Base-by-base conservation (phyloP, 495 filamentous ascomycete species). In the Penicillium psychrofluorescens region DNA sequence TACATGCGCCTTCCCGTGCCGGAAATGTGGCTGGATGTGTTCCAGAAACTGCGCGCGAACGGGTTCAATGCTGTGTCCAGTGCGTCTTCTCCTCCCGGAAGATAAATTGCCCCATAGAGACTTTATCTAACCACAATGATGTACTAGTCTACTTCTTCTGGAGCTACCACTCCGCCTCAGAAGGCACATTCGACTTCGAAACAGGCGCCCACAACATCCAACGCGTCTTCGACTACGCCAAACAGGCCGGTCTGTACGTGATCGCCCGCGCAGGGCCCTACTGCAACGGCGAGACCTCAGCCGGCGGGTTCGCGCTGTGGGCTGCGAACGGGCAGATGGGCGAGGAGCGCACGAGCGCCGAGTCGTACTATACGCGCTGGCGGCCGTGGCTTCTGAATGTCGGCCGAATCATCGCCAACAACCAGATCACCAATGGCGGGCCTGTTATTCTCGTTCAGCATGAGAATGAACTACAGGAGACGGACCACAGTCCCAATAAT, bases 201-300 rank as follows among this genome's bases (percentile, higher is more conserved):
- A 75, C 55, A 7, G 76, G 76, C 30, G 72, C 70, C 0, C 76
- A 77, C 45, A 64, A 81, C 40, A 61, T 81, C 40, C 68, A 70
- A 11, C 59, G 60, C 11, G 53, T 83, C 15, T 74, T 81, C 14
- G 72, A 77, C 34, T 63, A 78, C 16, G 76, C 78, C 14, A 77
- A 76, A 48, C 54, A 78, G 40, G 55, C 76, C 4, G 79, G 79
- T 15, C 51, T 82, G 36, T 83, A 77, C 48, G 66, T 82, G 14
- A 72, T 83, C 13, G 68, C 72, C 30, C 63, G 79, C 29, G 72
- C 79, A 9, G 79, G 79, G 0, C 79, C 78, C 1, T 83, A 82
- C 48, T 61, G 71, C 45, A 84, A 82, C 47, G 80, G 67, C 6
- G 69, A 75, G 38, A 68, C 67, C 6, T 69, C 63, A 33, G 74